phyloP scores from a whole-genome alignment of 352 stramenopile species.

The Globisporangium solare region DNA sequence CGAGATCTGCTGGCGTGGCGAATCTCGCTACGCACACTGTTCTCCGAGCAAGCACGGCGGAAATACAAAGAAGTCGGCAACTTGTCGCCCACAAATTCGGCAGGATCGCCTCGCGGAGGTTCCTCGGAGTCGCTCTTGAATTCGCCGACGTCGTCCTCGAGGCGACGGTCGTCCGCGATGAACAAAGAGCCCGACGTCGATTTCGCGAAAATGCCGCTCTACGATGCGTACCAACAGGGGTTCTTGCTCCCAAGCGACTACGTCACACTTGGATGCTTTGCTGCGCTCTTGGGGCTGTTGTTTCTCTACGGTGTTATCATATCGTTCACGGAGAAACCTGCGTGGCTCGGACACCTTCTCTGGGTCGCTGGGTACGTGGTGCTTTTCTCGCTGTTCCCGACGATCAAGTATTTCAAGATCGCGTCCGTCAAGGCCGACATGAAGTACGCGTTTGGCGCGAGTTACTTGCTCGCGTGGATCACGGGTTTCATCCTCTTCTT shows the following conservation, averaged over 20 bases:
- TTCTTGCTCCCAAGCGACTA: slow-evolving; percentile 78
- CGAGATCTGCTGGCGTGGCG: slow-evolving; percentile 28
- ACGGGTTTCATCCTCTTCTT: slow-evolving; percentile 74
- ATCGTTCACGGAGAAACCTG: slow-evolving; percentile 54
- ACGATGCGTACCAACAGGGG: slow-evolving; percentile 60
- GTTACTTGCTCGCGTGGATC: slow-evolving; percentile 62
- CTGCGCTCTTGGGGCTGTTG: slow-evolving; percentile 38
- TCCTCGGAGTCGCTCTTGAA: slow-evolving; percentile 16
- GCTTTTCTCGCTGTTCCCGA: slow-evolving; percentile 66
- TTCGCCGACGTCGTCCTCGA: neutral
- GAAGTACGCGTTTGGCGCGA: slow-evolving; percentile 39
- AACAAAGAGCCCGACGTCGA: slow-evolving; percentile 28
- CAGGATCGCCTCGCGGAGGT: slow-evolving; percentile 12
- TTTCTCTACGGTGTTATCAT: slow-evolving; percentile 68
- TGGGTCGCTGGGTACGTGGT: slow-evolving; percentile 60
- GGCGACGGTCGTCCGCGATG: slow-evolving; percentile 8
- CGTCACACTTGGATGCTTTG: slow-evolving; percentile 61
- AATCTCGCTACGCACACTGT: slow-evolving; percentile 30
- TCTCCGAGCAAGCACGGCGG: slow-evolving; percentile 44
- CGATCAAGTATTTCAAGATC: slow-evolving; percentile 79
- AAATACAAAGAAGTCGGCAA: slow-evolving; percentile 51
- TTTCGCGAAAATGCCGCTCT: slow-evolving; percentile 70
- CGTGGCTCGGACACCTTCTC: slow-evolving; percentile 68
- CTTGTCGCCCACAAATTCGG: slow-evolving; percentile 11
- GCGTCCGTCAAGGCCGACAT: slow-evolving; percentile 53